Evolutionary conservation across 768 basidiomycete species (phyloP).

Genomic region (Rhizopogon salebrosus): DNA sequence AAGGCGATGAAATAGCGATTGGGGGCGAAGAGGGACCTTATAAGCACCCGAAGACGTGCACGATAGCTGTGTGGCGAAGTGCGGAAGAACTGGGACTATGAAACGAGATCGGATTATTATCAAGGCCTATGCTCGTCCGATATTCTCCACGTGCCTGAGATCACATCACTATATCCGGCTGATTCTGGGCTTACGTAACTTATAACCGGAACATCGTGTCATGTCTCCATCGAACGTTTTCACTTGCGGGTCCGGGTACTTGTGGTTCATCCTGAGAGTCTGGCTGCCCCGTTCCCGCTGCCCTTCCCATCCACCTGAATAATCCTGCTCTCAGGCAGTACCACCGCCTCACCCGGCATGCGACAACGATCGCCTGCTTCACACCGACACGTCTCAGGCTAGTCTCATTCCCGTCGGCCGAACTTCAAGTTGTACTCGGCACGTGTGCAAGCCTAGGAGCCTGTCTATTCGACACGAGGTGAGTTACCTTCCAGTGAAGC

Average conservation of each 20-base stretch:
- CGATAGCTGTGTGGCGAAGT: neutral
- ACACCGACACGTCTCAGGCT: slow-evolving; percentile 7
- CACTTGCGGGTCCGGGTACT: neutral
- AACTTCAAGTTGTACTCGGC: neutral
- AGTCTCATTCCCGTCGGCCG: slow-evolving; percentile 2
- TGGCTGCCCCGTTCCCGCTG: neutral
- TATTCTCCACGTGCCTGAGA: neutral
- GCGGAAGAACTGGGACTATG: neutral
- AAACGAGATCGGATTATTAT: slow-evolving; percentile 3
- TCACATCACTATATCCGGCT: neutral
- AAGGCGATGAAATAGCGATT: neutral
- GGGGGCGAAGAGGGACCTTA: slow-evolving; percentile 2
- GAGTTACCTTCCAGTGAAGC: too few species aligned
- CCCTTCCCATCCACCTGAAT: slow-evolving; percentile 5
- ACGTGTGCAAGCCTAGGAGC: neutral
- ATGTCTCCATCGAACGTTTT: neutral
- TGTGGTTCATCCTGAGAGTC: neutral
- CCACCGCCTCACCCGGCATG: neutral
- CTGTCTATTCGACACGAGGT: too few species aligned
- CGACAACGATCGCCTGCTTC: neutral
- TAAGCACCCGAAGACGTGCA: slow-evolving; percentile 3
- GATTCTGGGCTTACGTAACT: neutral
- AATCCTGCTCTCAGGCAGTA: slow-evolving; percentile 3
- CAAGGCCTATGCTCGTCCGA: neutral
- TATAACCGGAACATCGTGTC: neutral